phyloP scores from a whole-genome alignment of 495 filamentous ascomycete genomes.

The Sabuloglossum arenarium region DNA sequence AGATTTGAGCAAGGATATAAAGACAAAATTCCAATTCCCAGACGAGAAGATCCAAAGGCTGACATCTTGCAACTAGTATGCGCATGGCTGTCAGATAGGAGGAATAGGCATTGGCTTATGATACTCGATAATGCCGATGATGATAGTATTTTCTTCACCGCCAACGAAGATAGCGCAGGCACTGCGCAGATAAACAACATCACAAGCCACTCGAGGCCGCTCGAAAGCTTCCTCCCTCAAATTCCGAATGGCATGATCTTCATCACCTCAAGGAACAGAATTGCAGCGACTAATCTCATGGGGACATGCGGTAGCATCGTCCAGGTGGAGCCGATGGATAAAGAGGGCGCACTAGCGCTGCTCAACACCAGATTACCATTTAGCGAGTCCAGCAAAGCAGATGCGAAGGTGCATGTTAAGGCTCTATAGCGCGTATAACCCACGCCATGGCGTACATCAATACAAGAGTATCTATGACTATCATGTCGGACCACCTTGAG shows the following conservation, averaged over 20 bases:
- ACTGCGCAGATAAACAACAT: background rate
- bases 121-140: constrained; percentile 8
- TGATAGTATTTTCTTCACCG: background rate
- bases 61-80: constrained; percentile 9
- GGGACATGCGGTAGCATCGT: constrained; percentile 7
- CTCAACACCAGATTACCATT: constrained; percentile 11
- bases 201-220: background rate
- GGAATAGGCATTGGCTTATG: constrained; percentile 1
- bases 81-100: background rate
- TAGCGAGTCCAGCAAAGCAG: background rate
- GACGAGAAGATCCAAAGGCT: constrained; percentile 7
- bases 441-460: constrained; percentile 28
- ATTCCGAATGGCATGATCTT: constrained; percentile 7
- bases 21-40: constrained; percentile 3
- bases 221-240: constrained; percentile 6
- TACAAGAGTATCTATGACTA: constrained; percentile 12
- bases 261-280: constrained; percentile 9
- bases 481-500: background rate
- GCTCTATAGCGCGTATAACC: constrained; percentile 18
- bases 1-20: constrained; percentile 25
- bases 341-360: constrained; percentile 11
- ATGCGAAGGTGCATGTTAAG: background rate
- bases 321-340: constrained; percentile 3
- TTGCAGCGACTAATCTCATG: constrained; percentile 1
- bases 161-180: no score